Evolutionary conservation across 179 eudicot species (phyloP), one percentile per base, ranked within the genome.

Genomic region (Monotropa hypopitys): DNA sequence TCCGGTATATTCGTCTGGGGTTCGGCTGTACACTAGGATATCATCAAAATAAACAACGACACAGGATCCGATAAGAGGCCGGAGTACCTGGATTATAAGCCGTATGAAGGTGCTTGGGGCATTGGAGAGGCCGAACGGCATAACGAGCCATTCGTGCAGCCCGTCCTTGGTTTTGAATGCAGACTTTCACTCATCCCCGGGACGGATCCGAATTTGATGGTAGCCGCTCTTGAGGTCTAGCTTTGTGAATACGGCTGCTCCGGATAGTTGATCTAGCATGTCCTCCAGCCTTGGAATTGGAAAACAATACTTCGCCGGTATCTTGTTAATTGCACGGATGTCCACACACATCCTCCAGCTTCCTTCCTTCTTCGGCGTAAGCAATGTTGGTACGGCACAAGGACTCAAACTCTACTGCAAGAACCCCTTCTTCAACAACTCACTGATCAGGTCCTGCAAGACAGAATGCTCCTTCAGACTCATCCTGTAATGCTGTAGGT

Each of bases 111-210:
- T 49, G 13, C 54, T 42, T 21, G 74, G 77, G 1, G 67, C 67
- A 56, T 74, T 74, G n/a, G n/a, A n/a, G n/a, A n/a, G n/a, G n/a
- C n/a, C n/a, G n/a, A n/a, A n/a, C n/a, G n/a, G n/a, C n/a, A 54
- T 74, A 38, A 53, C 33, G 23, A 74, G 3, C 77, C 67, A 74
- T 30, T 74, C 68, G 20, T 73, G 51, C 0, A 73, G 63, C 3
- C 76, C n/a, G n/a, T n/a, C 76, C 5, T 57, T 33, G 0, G 66
- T 56, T n/a, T 74, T 74, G 18, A 74, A 74, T 46, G n/a, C n/a
- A n/a, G 77, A 2, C 21, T 33, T 74, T 49, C 67, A 74, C 20
- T 54, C 46, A 35, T 74, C 67, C 0, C 77, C 30, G 1, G 28
- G 30, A 3, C n/a, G 1, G 7, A 70, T 45, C 2, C 32, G 1